Evolutionary conservation across 768 basidiomycete genomes (phyloP), one percentile per base, ranked within the genome.

Genomic region (Porphyrellus cyaneotinctus): DNA sequence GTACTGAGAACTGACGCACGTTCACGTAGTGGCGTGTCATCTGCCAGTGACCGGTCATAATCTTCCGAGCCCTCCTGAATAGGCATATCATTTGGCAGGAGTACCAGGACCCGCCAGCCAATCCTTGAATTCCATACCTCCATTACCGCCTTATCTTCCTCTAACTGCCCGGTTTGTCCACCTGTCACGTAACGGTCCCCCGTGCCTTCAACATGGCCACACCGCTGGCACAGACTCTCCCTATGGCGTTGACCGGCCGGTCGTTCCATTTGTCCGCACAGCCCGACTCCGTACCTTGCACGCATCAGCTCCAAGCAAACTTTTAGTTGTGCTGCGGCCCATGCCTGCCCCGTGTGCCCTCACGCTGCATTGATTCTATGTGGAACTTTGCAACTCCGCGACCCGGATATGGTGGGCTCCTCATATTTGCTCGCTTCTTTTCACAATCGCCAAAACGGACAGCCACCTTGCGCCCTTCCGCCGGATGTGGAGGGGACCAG

Each of bases 331-430:
- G 39, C 53, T 62, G 49, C 43, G 50, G 41, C 15, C 26, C 43
- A 33, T 42, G 13, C 42, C 28, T 33, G 13, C 47, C 53, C 49
- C 49, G 36, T 54, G 58, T 54, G 58, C 51, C 52, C 55, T 49
- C 23, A 1, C 11, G 18, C 46, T 31, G 26, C 24, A 52, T 47
- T 3, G 17, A 35, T 47, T 44, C 39, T n/a, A 36, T 45, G 50
- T 37, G 47, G 31, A 38, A 18, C 45, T 53, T 66, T 67, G 1
- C 58, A 62, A 65, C 66, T 66, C 66, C 66, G 66, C 66, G 66
- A 64, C 32, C 63, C 58, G 30, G 35, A 64, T 68, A 58, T 61
- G 59, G 65, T 30, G 57, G 56, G 46, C 37, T 65, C 50, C 47
- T 65, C 65, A 54, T 58, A 48, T 49, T 45, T 52, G 57, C 53